Evolutionary conservation across 331 rosid genomes (phyloP).

Genomic region (Spiraea crenata): DNA sequence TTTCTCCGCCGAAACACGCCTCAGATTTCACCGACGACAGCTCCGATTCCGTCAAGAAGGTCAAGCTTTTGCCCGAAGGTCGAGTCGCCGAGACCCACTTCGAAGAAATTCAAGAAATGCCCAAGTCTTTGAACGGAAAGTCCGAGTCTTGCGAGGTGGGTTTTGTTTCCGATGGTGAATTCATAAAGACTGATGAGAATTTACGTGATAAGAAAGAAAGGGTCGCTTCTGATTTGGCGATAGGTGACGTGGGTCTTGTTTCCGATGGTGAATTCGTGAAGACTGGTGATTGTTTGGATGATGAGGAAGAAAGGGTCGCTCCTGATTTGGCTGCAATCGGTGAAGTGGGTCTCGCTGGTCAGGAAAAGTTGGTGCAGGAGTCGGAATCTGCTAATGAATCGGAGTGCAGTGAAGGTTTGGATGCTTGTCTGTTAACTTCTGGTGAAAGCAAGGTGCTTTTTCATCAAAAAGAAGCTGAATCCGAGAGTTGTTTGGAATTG

Average conservation of each 20-base stretch:
- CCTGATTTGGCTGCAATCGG: neutral
- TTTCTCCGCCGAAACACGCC: constrained; percentile 20
- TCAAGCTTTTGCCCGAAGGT: neutral
- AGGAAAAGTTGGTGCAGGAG: neutral
- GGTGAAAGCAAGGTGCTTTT: neutral
- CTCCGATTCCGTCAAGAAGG: constrained; percentile 10
- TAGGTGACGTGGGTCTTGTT: neutral
- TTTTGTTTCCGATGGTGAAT: constrained; percentile 15
- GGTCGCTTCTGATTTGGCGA: constrained; percentile 10
- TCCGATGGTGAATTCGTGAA: no score
- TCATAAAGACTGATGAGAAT: constrained; percentile 6
- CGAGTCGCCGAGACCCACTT: neutral
- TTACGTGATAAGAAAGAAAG: constrained; percentile 13
- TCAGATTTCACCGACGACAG: neutral
- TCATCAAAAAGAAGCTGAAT: constrained; percentile 16
- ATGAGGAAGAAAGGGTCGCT: constrained; percentile 12
- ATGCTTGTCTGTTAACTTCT: neutral
- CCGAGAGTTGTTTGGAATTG: constrained; percentile 31
- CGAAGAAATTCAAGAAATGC: constrained; percentile 1
- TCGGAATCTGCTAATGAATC: constrained; percentile 2
- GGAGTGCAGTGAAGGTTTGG: constrained; percentile 7
- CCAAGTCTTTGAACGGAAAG: constrained; percentile 17
- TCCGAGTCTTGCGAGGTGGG: constrained; percentile 2
- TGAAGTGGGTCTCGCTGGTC: neutral
- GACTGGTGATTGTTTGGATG: neutral